A percentile compares a stretch with the other conserved stretches of the same genome.
phyloP scores from a whole-genome alignment of 148 eudicot genomes.

The Silene latifolia region DNA sequence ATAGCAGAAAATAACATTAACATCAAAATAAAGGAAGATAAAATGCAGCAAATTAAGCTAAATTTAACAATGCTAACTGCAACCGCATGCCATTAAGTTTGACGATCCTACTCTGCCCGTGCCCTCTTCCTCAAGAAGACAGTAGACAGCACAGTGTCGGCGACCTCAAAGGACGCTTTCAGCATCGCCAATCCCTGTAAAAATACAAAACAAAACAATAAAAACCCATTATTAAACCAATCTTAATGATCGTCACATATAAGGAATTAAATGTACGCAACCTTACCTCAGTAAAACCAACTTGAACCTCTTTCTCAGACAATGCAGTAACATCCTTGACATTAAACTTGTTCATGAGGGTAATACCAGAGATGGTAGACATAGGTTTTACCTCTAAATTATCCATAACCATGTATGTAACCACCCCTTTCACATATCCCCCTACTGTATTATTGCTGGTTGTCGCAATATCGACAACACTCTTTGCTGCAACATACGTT shows the following conservation, averaged over 20 bases:
- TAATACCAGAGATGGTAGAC: constrained; percentile 5
- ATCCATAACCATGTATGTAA: constrained; percentile 20
- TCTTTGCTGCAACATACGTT: neutral
- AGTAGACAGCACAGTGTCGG: constrained; percentile 15
- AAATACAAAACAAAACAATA: neutral
- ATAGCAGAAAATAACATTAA: neutral
- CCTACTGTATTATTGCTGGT: neutral
- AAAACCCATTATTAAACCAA: no score
- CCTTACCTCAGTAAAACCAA: constrained; percentile 19
- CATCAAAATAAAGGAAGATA: neutral
- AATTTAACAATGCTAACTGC: neutral
- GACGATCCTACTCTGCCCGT: neutral
- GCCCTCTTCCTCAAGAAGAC: constrained; percentile 22
- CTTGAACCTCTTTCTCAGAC: constrained; percentile 16
- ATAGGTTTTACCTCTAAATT: constrained; percentile 15
- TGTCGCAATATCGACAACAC: neutral
- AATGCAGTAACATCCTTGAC: constrained; percentile 1
- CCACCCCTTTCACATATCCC: constrained; percentile 21
- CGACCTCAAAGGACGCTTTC: constrained; percentile 27
- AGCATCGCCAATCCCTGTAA: constrained; percentile 26
- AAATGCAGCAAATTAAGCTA: neutral
- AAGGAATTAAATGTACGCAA: no score
- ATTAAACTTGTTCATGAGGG: neutral
- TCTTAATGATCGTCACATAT: no score
- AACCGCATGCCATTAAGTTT: neutral